Evolutionary conservation across 192 early-diverging fungal species (phyloP).

Genomic region (Backusella westeae): DNA sequence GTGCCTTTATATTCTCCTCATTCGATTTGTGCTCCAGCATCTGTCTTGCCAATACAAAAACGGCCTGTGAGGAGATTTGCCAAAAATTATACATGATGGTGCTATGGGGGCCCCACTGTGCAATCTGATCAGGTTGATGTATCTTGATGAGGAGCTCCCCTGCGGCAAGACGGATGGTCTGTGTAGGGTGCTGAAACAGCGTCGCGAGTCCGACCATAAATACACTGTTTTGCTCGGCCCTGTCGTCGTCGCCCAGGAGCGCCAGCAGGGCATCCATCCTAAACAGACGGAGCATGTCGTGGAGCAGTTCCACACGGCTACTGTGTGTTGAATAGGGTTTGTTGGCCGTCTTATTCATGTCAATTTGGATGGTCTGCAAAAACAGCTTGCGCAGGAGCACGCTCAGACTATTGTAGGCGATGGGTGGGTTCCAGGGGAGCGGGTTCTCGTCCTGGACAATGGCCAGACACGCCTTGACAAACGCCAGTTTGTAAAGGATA

Average conservation of each 20-base stretch:
- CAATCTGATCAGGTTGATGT: slow-evolving; percentile 61
- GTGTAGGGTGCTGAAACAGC: slow-evolving; percentile 23
- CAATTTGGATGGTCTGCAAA: slow-evolving; percentile 38
- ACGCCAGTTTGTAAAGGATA: slow-evolving; percentile 71
- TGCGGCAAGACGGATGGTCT: slow-evolving; percentile 33
- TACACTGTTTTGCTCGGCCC: slow-evolving; percentile 65
- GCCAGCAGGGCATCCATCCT: slow-evolving; percentile 67
- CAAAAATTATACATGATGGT: slow-evolving; percentile 68
- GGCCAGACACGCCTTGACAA: slow-evolving; percentile 69
- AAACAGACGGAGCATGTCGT: slow-evolving; percentile 69
- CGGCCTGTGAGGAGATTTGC: slow-evolving; percentile 57
- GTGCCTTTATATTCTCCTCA: slow-evolving; percentile 55
- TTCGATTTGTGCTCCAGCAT: slow-evolving; percentile 69
- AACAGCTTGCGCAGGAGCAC: slow-evolving; percentile 60
- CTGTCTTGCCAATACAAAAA: slow-evolving; percentile 63
- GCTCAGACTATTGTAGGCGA: slow-evolving; percentile 54
- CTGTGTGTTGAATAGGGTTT: slow-evolving; percentile 36
- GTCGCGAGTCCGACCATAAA: slow-evolving; percentile 69
- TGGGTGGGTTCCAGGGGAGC: slow-evolving; percentile 68
- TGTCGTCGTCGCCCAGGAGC: slow-evolving; percentile 42
- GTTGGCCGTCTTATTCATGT: slow-evolving; percentile 32
- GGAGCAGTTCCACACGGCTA: slow-evolving; percentile 76
- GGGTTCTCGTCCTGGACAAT: slow-evolving; percentile 60
- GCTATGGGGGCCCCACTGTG: slow-evolving; percentile 75
- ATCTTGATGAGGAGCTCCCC: slow-evolving; percentile 67